Conservation (phyloP, 768 basidiomycete genomes). For the Amanita molliuscula region DNA sequence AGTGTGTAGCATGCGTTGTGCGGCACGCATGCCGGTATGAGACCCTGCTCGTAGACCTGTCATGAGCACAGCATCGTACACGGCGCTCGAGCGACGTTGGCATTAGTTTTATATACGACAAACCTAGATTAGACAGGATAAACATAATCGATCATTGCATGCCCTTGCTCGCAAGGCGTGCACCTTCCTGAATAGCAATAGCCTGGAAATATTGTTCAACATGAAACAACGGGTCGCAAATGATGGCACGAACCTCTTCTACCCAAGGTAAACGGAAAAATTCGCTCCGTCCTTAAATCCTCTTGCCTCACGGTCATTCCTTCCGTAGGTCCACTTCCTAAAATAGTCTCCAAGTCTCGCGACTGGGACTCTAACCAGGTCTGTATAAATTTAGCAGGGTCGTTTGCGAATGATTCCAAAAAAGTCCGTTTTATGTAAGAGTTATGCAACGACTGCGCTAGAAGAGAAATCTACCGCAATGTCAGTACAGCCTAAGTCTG, state of each 20-base stretch:
- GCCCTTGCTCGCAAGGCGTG: slow-evolving; percentile 48
- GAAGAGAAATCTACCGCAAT: slow-evolving; percentile 56
- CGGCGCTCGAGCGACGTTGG: too few relatives aligned
- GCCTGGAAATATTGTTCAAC: slow-evolving; percentile 33
- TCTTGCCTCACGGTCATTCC: slow-evolving; percentile 77
- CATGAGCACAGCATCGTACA: too few relatives aligned
- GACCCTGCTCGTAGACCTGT: too few relatives aligned
- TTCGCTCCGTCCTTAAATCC: slow-evolving; percentile 78
- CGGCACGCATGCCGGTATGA: too few relatives aligned
- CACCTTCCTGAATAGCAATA: slow-evolving; percentile 76
- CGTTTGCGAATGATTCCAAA: slow-evolving; percentile 67
- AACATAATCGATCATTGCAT: slow-evolving; percentile 20
- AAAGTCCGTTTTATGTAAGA: slow-evolving; percentile 83
- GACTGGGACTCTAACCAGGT: slow-evolving; percentile 90
- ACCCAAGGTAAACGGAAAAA: slow-evolving; percentile 93
- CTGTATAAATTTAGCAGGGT: slow-evolving; percentile 77
- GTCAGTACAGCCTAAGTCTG: neutral
- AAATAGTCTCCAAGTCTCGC: slow-evolving; percentile 77
- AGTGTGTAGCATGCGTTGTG: too few relatives aligned
- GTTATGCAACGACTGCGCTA: slow-evolving; percentile 79
- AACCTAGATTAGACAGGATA: neutral
- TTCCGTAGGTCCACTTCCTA: slow-evolving; percentile 81
- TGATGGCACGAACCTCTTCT: slow-evolving; percentile 37
- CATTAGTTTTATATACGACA: neutral
- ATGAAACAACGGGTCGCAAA: neutral